Evolutionary conservation across 192 early-diverging fungal species (phyloP), one percentile per base, ranked within the genome.

Genomic region (Piromyces sp.): DNA sequence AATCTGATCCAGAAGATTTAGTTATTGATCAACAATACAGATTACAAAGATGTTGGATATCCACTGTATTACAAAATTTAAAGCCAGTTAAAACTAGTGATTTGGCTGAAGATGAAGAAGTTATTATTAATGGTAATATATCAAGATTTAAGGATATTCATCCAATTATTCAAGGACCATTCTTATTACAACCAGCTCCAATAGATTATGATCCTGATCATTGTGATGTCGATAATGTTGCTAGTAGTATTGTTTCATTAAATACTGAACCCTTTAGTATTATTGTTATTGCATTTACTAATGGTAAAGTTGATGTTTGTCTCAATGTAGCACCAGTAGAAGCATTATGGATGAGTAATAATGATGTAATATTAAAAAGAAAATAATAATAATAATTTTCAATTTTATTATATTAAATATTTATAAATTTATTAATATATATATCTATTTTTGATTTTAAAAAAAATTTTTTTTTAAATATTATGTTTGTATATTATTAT

Each of bases 261-360:
- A 84, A 87, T 3, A 82, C 86, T 1, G 83, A 89, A 30, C 86
- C 87, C 13, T 79, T 90, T 4, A 87, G 88, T 7, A 84, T 94
- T 16, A 33, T 94, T 17, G 87, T 85, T 13, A 81, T 94, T 22
- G 91, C 90, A 12, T 88, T 87, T 83, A 87, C 87, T 28, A 88
- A 93, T 83, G 90, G 91, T 1, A 87, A 85, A 30, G 83, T 94
- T 30, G 91, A 92, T 31, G 86, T 92, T 30, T 92, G 87, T 86
- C 87, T 92, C 12, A 89, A 90, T 38, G 85, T 89, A 58, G 88
- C 90, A 87, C 29, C 51, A 68, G 26, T 68, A n/a, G 51, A 68
- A 68, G 51, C 51, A 68, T 68, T 68, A 68, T 68, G 51, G 51
- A 68, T 68, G 51, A 68, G 51, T n/a, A 68, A 68, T 11, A 68